A percentile compares a stretch with the other conserved stretches of the same genome.
These are phyloP conservation scores for Exophiala spinifera DNA, from an alignment of 2,329 filamentous ascomycete genomes.

Conservation along the genomic window DNA sequence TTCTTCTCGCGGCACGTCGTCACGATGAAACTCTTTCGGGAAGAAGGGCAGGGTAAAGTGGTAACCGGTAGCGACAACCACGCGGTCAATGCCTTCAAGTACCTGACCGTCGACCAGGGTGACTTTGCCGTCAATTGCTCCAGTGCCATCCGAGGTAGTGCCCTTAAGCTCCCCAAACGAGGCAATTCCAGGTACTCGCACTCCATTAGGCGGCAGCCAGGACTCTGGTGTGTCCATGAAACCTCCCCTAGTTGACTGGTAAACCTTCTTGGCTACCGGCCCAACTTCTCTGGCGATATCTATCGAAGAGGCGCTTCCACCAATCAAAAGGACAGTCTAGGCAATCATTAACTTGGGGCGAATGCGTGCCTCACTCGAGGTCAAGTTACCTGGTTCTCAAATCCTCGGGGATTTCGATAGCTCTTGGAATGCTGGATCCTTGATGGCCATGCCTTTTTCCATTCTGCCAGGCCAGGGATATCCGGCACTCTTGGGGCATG, in stretches of 20 bases:
- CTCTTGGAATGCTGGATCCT: conserved; percentile 51
- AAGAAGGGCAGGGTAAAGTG: conserved; percentile 62
- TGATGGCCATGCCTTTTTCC: conserved; percentile 45
- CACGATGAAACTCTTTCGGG: conserved; percentile 50
- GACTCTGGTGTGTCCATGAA: conserved; percentile 55
- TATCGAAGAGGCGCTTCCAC: conserved; percentile 53
- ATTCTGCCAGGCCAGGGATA: conserved; percentile 46
- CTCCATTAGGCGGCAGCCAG: conserved; percentile 53
- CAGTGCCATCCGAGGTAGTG: conserved; percentile 12
- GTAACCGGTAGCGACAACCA: conserved; percentile 69
- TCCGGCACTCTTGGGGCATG: conserved; percentile 50
- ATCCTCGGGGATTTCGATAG: conserved; percentile 46
- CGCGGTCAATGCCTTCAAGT: conserved; percentile 56
- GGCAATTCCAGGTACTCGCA: conserved; percentile 53
- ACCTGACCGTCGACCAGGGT: conserved; percentile 52
- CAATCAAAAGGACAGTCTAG: conserved; percentile 57
- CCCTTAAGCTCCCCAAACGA: conserved; percentile 39
- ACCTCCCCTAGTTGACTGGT: conserved; percentile 59
- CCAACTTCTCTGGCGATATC: conserved; percentile 55
- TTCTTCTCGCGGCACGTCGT: conserved; percentile 42
- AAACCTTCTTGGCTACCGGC: conserved; percentile 43
- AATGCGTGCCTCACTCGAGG: neutral
- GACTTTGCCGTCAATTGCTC: conserved; percentile 49
- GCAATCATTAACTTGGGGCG: neutral
- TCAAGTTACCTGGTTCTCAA: conserved; percentile 39